Percentiles rank a stretch among this genome's conserved stretches.
phyloP scores from a whole-genome alignment of 805 yeast genomes.

The Schizosaccharomyces pombe region DNA sequence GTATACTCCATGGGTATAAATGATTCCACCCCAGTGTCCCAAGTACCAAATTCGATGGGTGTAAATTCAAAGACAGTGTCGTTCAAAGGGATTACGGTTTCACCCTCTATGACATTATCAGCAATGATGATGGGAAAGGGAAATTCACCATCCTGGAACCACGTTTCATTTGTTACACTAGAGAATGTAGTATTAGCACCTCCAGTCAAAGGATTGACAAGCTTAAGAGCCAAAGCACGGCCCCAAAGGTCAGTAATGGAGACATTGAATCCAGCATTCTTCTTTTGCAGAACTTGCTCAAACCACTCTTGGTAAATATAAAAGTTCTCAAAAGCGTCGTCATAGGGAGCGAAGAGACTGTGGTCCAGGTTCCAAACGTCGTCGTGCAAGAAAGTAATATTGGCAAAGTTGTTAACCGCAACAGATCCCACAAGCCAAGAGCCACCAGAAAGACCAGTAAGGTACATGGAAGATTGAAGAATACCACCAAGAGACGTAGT shows the following conservation, averaged over 20 bases:
- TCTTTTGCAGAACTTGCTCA: conserved; percentile 27
- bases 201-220: conserved; percentile 36
- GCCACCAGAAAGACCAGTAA: conserved; percentile 51
- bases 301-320: conserved; percentile 19
- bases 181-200: conserved; percentile 41
- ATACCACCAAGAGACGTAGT: conserved; percentile 23
- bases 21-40: conserved; percentile 53
- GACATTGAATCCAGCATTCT: conserved; percentile 42
- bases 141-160: conserved; percentile 37
- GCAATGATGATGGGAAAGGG: conserved; percentile 50
- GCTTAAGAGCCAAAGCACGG: conserved; percentile 45
- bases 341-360: conserved; percentile 17
- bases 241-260: conserved; percentile 65
- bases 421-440: conserved; percentile 41
- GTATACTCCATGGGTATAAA: conserved; percentile 46
- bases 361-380: conserved; percentile 14
- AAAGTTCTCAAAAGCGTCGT: conserved; percentile 25
- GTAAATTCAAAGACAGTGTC: conserved; percentile 32
- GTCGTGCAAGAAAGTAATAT: conserved; percentile 14
- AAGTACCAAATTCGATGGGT: conserved; percentile 62
- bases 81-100: conserved; percentile 31
- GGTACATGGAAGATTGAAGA: conserved; percentile 30
- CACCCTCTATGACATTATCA: conserved; percentile 22
- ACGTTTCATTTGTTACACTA: conserved; percentile 34
- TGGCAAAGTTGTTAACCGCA: conserved; percentile 19